phyloP scores from a whole-genome alignment of 805 yeast genomes.

The Ogataea polymorpha region DNA sequence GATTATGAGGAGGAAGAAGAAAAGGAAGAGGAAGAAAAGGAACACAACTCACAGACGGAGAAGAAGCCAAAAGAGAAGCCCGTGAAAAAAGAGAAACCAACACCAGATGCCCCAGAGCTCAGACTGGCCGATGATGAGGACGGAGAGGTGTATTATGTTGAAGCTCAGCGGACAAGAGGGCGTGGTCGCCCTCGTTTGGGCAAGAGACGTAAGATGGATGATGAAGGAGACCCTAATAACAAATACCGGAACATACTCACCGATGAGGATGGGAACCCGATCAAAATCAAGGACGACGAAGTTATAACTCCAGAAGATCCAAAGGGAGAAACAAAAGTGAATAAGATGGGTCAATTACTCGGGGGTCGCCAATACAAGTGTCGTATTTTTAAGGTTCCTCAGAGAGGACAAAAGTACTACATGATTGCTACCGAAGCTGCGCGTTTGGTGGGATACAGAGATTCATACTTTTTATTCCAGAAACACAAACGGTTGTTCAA shows the following conservation, averaged over 20 bases:
- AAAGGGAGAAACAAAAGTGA: constrained; percentile 74
- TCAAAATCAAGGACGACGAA: constrained; percentile 70
- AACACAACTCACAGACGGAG: constrained; percentile 13
- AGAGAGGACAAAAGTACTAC: constrained; percentile 67
- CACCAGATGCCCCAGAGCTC: constrained; percentile 3
- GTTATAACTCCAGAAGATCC: constrained; percentile 72
- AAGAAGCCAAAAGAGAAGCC: constrained; percentile 19
- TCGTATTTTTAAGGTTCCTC: constrained; percentile 60
- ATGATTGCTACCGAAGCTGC: constrained; percentile 98
- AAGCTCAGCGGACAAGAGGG: constrained; percentile 25
- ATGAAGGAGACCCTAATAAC: constrained; percentile 30
- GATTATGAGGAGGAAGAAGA: constrained; percentile 24
- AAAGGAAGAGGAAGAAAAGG: constrained; percentile 24
- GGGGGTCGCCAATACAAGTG: constrained; percentile 77
- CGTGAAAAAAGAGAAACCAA: constrained; percentile 8
- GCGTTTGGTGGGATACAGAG: constrained; percentile 89
- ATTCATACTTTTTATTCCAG: constrained; percentile 84
- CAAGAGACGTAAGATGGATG: constrained; percentile 28
- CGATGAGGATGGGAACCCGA: constrained; percentile 68
- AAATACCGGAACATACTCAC: constrained; percentile 24
- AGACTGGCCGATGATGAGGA: constrained; percentile 24
- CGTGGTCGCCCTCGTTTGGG: constrained; percentile 31
- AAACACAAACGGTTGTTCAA: constrained; percentile 77
- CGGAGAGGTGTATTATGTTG: constrained; percentile 20
- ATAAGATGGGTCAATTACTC: constrained; percentile 57